These are phyloP conservation scores for Adiantum capillusveneris DNA, from an alignment of 75 land plant species.

Conservation along the genomic window DNA sequence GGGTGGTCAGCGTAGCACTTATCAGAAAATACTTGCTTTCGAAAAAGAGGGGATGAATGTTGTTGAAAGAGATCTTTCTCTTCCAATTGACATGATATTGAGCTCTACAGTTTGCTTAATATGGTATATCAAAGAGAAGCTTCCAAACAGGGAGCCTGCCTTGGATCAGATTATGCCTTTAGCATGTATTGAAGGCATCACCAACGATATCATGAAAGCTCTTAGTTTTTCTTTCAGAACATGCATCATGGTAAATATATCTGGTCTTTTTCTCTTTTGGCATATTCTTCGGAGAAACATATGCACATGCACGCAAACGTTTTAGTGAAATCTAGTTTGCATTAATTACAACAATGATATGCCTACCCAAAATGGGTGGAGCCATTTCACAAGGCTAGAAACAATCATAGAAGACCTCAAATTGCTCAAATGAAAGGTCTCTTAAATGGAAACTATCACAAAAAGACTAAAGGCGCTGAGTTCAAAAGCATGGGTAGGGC, in stretches of 20 bases:
- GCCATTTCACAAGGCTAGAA: too few species aligned
- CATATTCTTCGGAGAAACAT: too few species aligned
- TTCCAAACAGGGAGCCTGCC: slow-evolving; percentile 10
- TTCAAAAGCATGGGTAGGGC: too few species aligned
- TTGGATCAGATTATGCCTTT: slow-evolving; percentile 4
- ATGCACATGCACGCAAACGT: too few species aligned
- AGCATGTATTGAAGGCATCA: slow-evolving; percentile 49
- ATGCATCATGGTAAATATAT: slow-evolving; percentile 66
- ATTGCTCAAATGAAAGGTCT: too few species aligned
- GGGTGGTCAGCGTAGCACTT: slow-evolving; percentile 54
- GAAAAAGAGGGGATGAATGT: slow-evolving; percentile 75
- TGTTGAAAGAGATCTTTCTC: slow-evolving; percentile 71
- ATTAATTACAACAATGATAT: too few species aligned
- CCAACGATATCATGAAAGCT: slow-evolving; percentile 56
- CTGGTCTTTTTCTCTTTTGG: not conserved
- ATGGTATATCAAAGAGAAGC: slow-evolving; percentile 47
- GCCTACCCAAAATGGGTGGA: too few species aligned
- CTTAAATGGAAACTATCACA: too few species aligned
- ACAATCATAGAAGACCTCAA: too few species aligned
- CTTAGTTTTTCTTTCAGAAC: slow-evolving; percentile 67
- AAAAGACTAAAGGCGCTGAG: too few species aligned
- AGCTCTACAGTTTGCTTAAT: slow-evolving; percentile 60
- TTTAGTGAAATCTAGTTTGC: too few species aligned
- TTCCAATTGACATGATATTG: slow-evolving; percentile 84
- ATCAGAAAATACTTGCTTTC: slow-evolving; percentile 62